Evolutionary conservation across 371 early-diverging fungal genomes (phyloP), one percentile per base, ranked within the genome.

Genomic region (Blakeslea trispora): DNA sequence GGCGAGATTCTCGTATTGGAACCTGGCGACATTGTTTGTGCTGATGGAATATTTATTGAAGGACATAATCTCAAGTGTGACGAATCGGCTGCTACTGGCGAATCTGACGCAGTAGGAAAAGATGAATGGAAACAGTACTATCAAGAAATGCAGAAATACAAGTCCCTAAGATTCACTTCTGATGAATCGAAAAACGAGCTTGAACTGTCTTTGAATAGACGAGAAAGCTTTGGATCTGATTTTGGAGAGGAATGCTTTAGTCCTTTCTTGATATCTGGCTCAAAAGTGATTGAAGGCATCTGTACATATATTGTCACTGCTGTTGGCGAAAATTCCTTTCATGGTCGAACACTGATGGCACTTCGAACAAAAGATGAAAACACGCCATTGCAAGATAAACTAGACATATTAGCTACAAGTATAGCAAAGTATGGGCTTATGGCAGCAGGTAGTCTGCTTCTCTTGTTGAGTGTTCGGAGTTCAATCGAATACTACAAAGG

Each of bases 51-150:
- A 45, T 84, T 88, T 53, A 77, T 94, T 44, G 77, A 76, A 45
- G 93, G 93, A 21, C 90, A 90, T 64, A 90, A 92, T 69, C 76
- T 97, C 37, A 81, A 75, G 9, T 91, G 91, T 68, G 97, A 97
- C 69, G 97, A 97, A 70, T 90, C 90, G 13, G 86, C 92, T 17
- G 90, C 94, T 9, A 96, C 96, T 0, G 97, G 97, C 50, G 97
- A 97, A 79, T 87, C 92, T 1, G 91, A 94, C 53, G 83, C 90
- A 3, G 81, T 95, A 34, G 85, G 85, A 50, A 80, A 80, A 45
- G 73, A 68, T 52, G 42, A 53, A 0, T 80, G 64, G 64, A 69
- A 74, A 44, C 41, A 63, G 0, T 71, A 71, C 31, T 71, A 60
- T 23, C 58, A 52, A 37, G 37, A 37, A 7, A 28, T 28, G 7